Conservation (phyloP, 2,329 filamentous ascomycete species). For the Cercospora zeae-maydis region DNA sequence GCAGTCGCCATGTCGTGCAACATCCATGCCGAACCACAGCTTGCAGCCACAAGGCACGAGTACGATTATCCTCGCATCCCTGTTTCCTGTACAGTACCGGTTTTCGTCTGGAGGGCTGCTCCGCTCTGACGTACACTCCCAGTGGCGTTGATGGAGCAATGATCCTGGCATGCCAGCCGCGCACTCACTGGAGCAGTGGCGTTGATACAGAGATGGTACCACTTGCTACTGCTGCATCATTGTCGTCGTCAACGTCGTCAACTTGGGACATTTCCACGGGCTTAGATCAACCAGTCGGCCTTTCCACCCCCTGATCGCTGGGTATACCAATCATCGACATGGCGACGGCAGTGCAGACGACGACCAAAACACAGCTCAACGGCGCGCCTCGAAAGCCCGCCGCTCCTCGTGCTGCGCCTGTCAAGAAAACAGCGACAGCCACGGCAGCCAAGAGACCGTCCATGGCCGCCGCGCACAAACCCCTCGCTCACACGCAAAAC, state of each 20-base stretch:
- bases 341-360: constrained; percentile 23
- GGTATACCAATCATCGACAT: constrained; percentile 9
- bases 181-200: neutral
- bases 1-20: constrained; percentile 10
- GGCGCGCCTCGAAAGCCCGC: constrained; percentile 28
- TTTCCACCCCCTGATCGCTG: neutral
- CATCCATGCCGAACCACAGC: constrained; percentile 5
- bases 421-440: constrained; percentile 12
- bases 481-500: constrained; percentile 29
- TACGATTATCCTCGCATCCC: constrained; percentile 6
- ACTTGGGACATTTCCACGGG: neutral
- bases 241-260: neutral
- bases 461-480: constrained; percentile 24
- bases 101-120: neutral
- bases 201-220: neutral
- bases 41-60: constrained; percentile 10
- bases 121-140: constrained; percentile 11
- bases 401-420: constrained; percentile 24
- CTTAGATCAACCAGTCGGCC: neutral
- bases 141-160: constrained; percentile 5
- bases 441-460: constrained; percentile 17
- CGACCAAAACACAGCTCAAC: constrained; percentile 23
- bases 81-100: constrained; percentile 14
- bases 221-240: constrained; percentile 4
- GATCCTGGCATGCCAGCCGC: constrained; percentile 9